Base-by-base conservation (phyloP, 2,329 filamentous ascomycete species). In the Paraconiothyrium sp. region DNA sequence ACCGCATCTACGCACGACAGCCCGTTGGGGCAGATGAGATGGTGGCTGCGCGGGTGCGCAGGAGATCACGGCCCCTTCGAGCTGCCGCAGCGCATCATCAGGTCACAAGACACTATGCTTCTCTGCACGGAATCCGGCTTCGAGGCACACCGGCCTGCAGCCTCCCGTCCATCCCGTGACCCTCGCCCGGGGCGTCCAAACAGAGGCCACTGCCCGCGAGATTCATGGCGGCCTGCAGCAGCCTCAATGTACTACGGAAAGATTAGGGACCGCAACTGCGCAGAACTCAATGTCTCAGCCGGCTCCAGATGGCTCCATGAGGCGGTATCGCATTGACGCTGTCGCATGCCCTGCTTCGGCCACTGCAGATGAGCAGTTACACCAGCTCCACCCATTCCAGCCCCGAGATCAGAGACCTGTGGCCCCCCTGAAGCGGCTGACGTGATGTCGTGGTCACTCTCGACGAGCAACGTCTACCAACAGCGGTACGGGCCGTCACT, bases 171-270 rank as follows among this genome's bases (percentile, higher is more conserved):
- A 57, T 68, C 63, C 71, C 73, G 70, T 76, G 72, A 76, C 68
- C 64, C 63, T 63, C 51, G 72, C 67, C 65, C 59, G 62, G 64
- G 66, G 66, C 67, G 61, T 69, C 70, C 71, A 73, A 76, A 66
- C 63, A 74, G 51, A 52, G 67, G 59, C 58, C 61, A 72, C 64
- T 58, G 61, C 63, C 67, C 63, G 59, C 68, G 58, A 69, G 62
- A 67, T 62, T 72, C 67, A 73, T 77, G 73, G 72, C 74, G 63
- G 69, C 70, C 67, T 74, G 75, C 75, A 78, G 72, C 67, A 71
- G 68, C 62, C 67, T 70, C 67, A 72, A 64, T 69, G 64, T 68
- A 52, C 63, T 49, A 72, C 72, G 74, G 73, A 64, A 70, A 65
- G 61, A 68, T 54, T 66, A 74, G 72, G 68, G 67, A 65, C 67